phyloP scores from a whole-genome alignment of 2,329 filamentous ascomycete genomes.

The Mycosphaerella sp. region DNA sequence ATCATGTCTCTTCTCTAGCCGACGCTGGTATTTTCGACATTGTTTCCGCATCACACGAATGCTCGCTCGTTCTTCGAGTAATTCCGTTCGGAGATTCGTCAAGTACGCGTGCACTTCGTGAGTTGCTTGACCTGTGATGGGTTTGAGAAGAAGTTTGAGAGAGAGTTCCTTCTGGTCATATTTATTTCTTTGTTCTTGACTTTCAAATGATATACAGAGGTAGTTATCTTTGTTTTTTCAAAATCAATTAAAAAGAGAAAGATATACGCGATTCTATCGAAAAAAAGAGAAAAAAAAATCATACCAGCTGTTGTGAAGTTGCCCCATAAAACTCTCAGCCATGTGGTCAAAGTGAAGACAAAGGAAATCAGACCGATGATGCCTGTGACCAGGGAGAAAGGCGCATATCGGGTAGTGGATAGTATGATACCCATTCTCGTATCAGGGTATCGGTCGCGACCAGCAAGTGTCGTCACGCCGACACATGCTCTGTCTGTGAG shows the following conservation, averaged over 20 bases:
- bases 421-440: slow-evolving; percentile 30
- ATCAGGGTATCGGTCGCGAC: neutral
- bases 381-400: slow-evolving; percentile 33
- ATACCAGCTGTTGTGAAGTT: slow-evolving; percentile 34
- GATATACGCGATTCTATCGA: too few species aligned
- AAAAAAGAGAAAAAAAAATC: too few species aligned
- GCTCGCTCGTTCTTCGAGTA: slow-evolving; percentile 38
- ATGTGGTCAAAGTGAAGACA: slow-evolving; percentile 40
- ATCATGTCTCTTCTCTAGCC: slow-evolving; percentile 12
- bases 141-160: too few species aligned
- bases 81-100: slow-evolving; percentile 37
- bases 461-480: neutral
- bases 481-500: neutral
- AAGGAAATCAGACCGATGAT: slow-evolving; percentile 40
- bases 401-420: slow-evolving; percentile 29
- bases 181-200: too few species aligned
- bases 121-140: slow-evolving; percentile 26
- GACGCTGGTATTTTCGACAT: slow-evolving; percentile 12
- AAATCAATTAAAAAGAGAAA: too few species aligned
- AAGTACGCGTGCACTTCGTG: slow-evolving; percentile 37
- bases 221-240: too few species aligned
- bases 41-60: slow-evolving; percentile 28
- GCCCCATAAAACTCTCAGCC: slow-evolving; percentile 38
- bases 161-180: too few species aligned
- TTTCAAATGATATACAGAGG: too few species aligned